phyloP scores from a whole-genome alignment of 345 rosid genomes.

The Euclidium syriacum region DNA sequence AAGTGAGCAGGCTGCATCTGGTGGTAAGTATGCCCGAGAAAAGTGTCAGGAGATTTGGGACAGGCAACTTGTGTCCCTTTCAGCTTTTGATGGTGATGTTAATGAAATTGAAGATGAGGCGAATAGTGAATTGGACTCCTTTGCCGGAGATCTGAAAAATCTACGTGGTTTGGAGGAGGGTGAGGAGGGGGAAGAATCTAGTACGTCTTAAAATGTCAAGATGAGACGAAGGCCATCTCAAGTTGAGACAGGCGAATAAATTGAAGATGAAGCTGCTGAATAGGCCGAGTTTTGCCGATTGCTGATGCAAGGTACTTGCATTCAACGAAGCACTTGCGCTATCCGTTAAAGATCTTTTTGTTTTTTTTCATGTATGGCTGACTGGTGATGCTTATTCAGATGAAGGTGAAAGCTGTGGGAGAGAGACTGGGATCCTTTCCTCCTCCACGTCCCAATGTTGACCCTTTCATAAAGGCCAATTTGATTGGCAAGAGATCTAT shows the following conservation, averaged over 20 bases:
- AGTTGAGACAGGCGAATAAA: slow-evolving; percentile 85
- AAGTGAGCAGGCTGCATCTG: slow-evolving; percentile 97
- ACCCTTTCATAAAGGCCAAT: slow-evolving; percentile 50
- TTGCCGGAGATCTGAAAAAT: slow-evolving; percentile 96
- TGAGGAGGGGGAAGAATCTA: slow-evolving; percentile 71
- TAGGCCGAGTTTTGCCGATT: slow-evolving; percentile 82
- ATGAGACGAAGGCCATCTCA: slow-evolving; percentile 78
- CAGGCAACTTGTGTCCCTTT: slow-evolving; percentile 80
- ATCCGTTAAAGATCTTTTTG: neutral
- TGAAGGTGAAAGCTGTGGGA: slow-evolving; percentile 45
- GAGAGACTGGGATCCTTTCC: slow-evolving; percentile 38
- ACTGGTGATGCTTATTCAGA: slow-evolving; percentile 38
- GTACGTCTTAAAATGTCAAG: slow-evolving; percentile 62
- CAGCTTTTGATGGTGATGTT: slow-evolving; percentile 77
- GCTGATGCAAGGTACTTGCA: slow-evolving; percentile 86
- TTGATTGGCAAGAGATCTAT: slow-evolving; percentile 34
- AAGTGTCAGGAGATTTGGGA: slow-evolving; percentile 99
- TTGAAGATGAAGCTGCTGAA: slow-evolving; percentile 96
- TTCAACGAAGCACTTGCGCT: slow-evolving; percentile 11
- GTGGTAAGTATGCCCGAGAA: slow-evolving; percentile 94
- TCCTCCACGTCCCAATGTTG: slow-evolving; percentile 40
- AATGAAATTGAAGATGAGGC: slow-evolving; percentile 89
- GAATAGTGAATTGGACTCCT: slow-evolving; percentile 95
- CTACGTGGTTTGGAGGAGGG: slow-evolving; percentile 96
- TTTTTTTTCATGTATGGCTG: neutral